phyloP scores from a whole-genome alignment of 768 basidiomycete genomes.

The Mycena vitilis region DNA sequence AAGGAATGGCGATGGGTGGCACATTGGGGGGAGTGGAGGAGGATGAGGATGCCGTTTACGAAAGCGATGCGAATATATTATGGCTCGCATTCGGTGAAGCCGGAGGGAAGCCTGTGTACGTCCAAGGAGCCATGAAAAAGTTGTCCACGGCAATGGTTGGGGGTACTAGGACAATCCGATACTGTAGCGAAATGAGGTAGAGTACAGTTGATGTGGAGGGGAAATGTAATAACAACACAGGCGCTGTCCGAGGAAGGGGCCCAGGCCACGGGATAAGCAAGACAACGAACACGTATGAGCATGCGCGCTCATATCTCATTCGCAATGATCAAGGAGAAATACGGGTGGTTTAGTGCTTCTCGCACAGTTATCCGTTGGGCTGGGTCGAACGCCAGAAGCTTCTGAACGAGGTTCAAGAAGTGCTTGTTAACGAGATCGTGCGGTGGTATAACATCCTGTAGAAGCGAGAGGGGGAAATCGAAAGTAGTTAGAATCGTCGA shows the following conservation, averaged over 20 bases:
- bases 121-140: conserved; percentile 14
- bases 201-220: conserved; percentile 38
- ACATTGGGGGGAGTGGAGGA: background rate
- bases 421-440: conserved; percentile 78
- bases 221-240: conserved; percentile 41
- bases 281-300: conserved; percentile 41
- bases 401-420: conserved; percentile 90
- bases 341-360: conserved; percentile 89
- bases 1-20: conserved; percentile 1
- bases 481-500: conserved; percentile 26
- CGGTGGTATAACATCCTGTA: conserved; percentile 86
- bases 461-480: conserved; percentile 23
- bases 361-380: conserved; percentile 87
- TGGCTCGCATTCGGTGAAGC: conserved; percentile 1
- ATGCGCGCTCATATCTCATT: conserved; percentile 66
- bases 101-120: background rate
- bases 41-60: background rate
- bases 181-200: conserved; percentile 37
- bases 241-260: conserved; percentile 39
- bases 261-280: conserved; percentile 39
- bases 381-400: conserved; percentile 91
- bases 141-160: conserved; percentile 30
- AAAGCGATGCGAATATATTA: conserved; percentile 3
- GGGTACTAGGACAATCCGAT: conserved; percentile 34
- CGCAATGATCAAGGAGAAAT: conserved; percentile 78